Percentiles rank a stretch among this genome's conserved stretches.
Conservation (phyloP, 495 filamentous ascomycete species). For the Poronia punctata region DNA sequence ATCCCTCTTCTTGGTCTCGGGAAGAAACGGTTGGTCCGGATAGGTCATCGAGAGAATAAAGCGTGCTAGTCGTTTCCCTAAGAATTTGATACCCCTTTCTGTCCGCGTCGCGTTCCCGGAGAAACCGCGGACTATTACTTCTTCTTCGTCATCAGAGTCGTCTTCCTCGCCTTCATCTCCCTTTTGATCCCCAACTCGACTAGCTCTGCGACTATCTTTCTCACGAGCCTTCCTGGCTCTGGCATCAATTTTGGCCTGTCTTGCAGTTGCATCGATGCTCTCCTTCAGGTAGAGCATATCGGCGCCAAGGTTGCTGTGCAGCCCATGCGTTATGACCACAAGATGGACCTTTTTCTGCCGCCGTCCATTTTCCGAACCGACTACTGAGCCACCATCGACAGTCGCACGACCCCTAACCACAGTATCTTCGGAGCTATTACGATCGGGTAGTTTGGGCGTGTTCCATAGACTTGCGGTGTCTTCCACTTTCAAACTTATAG, state of each 20-base stretch:
- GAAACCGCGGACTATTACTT: slow-evolving; percentile 91
- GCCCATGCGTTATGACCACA: slow-evolving; percentile 86
- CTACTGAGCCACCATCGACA: no score
- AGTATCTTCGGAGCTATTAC: no score
- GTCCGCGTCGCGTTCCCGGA: slow-evolving; percentile 83
- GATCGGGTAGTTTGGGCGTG: slow-evolving; percentile 68
- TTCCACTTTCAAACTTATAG: slow-evolving; percentile 70
- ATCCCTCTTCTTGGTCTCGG: slow-evolving; percentile 48
- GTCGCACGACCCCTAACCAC: no score
- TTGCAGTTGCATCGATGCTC: slow-evolving; percentile 80
- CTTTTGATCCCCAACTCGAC: slow-evolving; percentile 49
- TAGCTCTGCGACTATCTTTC: slow-evolving; percentile 30
- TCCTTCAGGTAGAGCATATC: slow-evolving; percentile 98
- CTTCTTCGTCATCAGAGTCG: slow-evolving; percentile 73
- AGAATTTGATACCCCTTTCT: slow-evolving; percentile 90
- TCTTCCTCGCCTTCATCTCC: slow-evolving; percentile 43
- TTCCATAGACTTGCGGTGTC: slow-evolving; percentile 90
- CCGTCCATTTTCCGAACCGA: slow-evolving; percentile 21
- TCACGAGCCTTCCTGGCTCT: slow-evolving; percentile 48
- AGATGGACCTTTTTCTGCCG: slow-evolving; percentile 70
- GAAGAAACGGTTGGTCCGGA: slow-evolving; percentile 80
- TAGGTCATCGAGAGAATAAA: slow-evolving; percentile 84
- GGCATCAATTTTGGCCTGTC: slow-evolving; percentile 56
- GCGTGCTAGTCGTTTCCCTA: slow-evolving; percentile 91
- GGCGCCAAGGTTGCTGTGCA: slow-evolving; percentile 93